A percentile compares a stretch with the other conserved stretches of the same genome.
Evolutionary conservation across 805 yeast genomes (phyloP).

Genomic region (Cyberlindnera veronae): DNA sequence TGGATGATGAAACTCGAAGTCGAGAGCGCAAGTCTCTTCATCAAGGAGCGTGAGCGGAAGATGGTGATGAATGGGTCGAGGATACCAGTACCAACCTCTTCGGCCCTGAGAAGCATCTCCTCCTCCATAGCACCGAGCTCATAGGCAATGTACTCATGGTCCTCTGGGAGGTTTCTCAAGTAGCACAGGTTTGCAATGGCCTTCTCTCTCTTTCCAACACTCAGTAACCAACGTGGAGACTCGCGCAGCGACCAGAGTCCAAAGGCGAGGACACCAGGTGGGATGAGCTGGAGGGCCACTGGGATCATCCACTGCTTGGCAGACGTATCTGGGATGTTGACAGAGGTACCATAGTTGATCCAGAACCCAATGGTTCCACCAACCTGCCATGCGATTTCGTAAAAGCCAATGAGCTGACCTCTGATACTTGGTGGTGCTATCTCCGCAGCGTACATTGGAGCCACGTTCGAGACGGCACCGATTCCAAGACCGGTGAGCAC

Average conservation of each 20-base stretch:
- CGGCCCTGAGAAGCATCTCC: slow-evolving; percentile 24
- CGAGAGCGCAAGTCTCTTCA: slow-evolving; percentile 37
- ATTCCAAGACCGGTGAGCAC: slow-evolving; percentile 47
- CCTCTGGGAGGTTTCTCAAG: slow-evolving; percentile 36
- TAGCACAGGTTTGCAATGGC: slow-evolving; percentile 32
- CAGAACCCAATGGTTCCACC: slow-evolving; percentile 22
- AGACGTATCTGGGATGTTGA: slow-evolving; percentile 29
- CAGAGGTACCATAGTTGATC: slow-evolving; percentile 20
- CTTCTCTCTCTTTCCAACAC: slow-evolving; percentile 33
- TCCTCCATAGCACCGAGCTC: slow-evolving; percentile 34
- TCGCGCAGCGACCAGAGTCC: slow-evolving; percentile 40
- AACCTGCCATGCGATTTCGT: slow-evolving; percentile 45
- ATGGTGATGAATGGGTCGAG: slow-evolving; percentile 38
- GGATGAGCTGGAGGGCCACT: slow-evolving; percentile 43
- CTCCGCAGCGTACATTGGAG: slow-evolving; percentile 49
- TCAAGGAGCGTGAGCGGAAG: slow-evolving; percentile 28
- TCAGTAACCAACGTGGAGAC: slow-evolving; percentile 44
- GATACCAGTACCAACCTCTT: slow-evolving; percentile 35
- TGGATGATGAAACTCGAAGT: slow-evolving; percentile 40
- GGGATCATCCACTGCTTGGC: slow-evolving; percentile 44
- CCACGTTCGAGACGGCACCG: slow-evolving; percentile 48
- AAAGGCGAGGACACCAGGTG: slow-evolving; percentile 39
- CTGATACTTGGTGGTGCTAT: slow-evolving; percentile 43
- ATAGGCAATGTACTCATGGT: slow-evolving; percentile 38
- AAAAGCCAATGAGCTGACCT: slow-evolving; percentile 44